Conservation (phyloP, 768 basidiomycete genomes). For the Boletellus emodensis region DNA sequence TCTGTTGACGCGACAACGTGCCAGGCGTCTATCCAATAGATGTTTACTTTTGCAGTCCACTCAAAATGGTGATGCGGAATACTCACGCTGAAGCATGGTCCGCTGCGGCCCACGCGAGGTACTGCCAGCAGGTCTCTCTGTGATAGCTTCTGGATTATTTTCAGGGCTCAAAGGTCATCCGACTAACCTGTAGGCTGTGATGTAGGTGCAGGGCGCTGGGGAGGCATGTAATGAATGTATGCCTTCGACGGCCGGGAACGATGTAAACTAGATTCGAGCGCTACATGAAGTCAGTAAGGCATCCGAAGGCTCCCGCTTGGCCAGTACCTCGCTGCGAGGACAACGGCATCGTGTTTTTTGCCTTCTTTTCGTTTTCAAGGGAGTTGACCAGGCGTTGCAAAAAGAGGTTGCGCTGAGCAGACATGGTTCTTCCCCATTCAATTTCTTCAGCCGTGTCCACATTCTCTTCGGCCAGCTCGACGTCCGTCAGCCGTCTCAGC, state of each 20-base stretch:
- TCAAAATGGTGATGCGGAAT: background rate
- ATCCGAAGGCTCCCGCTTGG: background rate
- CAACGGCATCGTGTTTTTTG: constrained; percentile 35
- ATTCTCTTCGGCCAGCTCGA: constrained; percentile 64
- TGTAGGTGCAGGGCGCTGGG: constrained; percentile 19
- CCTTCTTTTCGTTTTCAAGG: constrained; percentile 48
- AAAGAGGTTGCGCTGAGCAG: constrained; percentile 64
- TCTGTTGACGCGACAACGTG: constrained; percentile 58
- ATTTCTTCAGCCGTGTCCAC: constrained; percentile 75
- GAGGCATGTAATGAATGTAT: constrained; percentile 33
- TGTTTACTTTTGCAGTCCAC: background rate
- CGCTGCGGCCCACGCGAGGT: constrained; percentile 30
- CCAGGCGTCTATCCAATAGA: constrained; percentile 60
- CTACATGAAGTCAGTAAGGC: constrained; percentile 16
- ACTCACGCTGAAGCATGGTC: constrained; percentile 45
- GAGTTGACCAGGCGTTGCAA: constrained; percentile 63
- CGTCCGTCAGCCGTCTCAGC: constrained; percentile 50
- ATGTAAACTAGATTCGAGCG: constrained; percentile 20
- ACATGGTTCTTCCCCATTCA: constrained; percentile 75
- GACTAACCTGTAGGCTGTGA: constrained; percentile 23
- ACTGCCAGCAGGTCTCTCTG: constrained; percentile 17
- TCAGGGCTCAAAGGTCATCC: background rate
- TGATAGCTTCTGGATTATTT: constrained; percentile 1
- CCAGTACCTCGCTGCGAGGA: constrained; percentile 24
- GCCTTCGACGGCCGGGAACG: constrained; percentile 30